Evolutionary conservation across 2,329 filamentous ascomycete species (phyloP), one percentile per base, ranked within the genome.

Genomic region (Lachnellula willkommii): DNA sequence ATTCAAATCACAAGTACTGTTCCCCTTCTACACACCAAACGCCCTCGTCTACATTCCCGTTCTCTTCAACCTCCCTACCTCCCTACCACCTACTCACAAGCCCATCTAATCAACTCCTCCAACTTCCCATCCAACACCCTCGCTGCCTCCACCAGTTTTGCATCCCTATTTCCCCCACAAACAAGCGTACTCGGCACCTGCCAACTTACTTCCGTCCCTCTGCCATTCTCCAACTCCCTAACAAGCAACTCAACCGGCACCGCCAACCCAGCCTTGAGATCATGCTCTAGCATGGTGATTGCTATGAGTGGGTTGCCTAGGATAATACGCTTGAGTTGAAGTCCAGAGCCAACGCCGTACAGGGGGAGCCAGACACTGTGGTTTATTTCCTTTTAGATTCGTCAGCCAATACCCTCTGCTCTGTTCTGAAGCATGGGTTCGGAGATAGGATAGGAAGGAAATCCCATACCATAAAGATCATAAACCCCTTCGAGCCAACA

Each of bases 161-260:
- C 12, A 40, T 62, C 53, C 4, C 45, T 48, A 39, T 59, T 58
- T 4, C 49, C 9, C 9, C 53, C 58, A 4, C 47, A 43, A 56
- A 65, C 61, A 37, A 63, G 55, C 22, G 48, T 53, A 52, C 60
- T 63, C 7, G 61, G 64, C 20, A 63, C 39, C 39, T 61, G 50
- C 43, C 60, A 66, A 6, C 55, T 26, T 12, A 65, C 26, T 15
- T 64, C 55, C n/a, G 59, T 61, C 17, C 59, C 60, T 24, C 48
- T 55, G 14, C 47, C 54, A 2, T 49, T 47, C 15, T 52, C 32
- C 15, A 52, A 46, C 47, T 66, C 60, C 9, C 52, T 28, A 11
- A 66, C 56, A 46, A 65, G 32, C 2, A 65, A 24, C 47, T 65
- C 61, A 42, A 66, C 58, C 12, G 64, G 63, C 22, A 66, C 62